A percentile compares a stretch with the other conserved stretches of the same genome.
phyloP scores from a whole-genome alignment of 441 rosid species.

The Macaranga tanarius region DNA sequence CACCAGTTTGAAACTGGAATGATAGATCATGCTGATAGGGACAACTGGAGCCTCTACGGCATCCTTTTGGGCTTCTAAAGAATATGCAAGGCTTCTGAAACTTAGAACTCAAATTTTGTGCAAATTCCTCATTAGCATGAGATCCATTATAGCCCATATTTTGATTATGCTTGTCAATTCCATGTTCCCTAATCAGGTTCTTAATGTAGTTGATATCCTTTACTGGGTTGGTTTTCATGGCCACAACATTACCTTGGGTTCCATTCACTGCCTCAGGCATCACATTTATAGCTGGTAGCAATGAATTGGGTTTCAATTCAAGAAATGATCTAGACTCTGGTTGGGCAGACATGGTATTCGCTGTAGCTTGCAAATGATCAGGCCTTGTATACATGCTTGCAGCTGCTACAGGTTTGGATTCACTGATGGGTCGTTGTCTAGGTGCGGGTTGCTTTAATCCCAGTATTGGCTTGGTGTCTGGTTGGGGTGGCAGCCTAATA shows the following conservation, averaged over 20 bases:
- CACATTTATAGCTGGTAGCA: conserved; percentile 10
- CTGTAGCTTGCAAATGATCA: conserved; percentile 22
- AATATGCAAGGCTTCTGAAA: conserved; percentile 44
- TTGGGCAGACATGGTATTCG: conserved; percentile 11
- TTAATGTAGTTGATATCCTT: conserved; percentile 52
- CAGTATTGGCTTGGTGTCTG: conserved; percentile 16
- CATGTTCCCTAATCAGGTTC: conserved; percentile 69
- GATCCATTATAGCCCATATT: conserved; percentile 22
- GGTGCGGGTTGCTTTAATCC: conserved; percentile 21
- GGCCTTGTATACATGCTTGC: conserved; percentile 13
- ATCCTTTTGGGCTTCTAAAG: conserved; percentile 49
- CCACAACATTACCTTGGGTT: conserved; percentile 8
- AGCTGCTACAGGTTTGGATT: conserved; percentile 7
- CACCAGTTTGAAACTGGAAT: conserved; percentile 26
- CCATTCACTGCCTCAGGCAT: conserved; percentile 13
- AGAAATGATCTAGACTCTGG: not conserved
- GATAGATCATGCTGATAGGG: conserved; percentile 41
- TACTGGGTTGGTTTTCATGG: conserved; percentile 21
- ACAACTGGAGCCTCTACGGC: conserved; percentile 51
- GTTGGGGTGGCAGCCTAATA: conserved; percentile 20
- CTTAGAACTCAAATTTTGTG: conserved; percentile 28
- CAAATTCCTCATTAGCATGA: conserved; percentile 26
- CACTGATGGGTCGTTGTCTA: not conserved
- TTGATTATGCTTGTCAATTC: conserved; percentile 34
- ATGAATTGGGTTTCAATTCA: not conserved